These are phyloP conservation scores for Sparassis latifolia DNA, from an alignment of 1,284 basidiomycete genomes.

Conservation along the genomic window DNA sequence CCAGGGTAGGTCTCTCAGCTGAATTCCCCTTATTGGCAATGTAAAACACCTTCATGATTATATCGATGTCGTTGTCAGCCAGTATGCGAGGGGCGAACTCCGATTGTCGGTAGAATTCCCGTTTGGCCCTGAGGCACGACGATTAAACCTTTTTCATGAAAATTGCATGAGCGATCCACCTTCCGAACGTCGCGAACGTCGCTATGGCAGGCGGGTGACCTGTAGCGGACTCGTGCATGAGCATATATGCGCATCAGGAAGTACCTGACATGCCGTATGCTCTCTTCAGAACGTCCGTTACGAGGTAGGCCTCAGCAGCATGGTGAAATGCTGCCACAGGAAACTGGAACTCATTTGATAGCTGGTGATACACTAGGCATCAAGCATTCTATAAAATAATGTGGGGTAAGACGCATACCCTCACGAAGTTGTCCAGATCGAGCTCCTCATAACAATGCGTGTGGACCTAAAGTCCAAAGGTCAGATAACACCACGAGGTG, in stretches of 20 bases:
- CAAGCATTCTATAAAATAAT: background rate
- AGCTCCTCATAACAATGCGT: slow-evolving; percentile 55
- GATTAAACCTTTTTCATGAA: slow-evolving; percentile 15
- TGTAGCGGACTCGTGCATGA: slow-evolving; percentile 2
- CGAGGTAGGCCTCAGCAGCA: slow-evolving; percentile 81
- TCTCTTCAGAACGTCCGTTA: slow-evolving; percentile 74
- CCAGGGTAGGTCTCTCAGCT: no score
- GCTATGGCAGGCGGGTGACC: slow-evolving; percentile 64
- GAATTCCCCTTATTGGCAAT: background rate
- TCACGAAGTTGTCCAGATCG: slow-evolving; percentile 46
- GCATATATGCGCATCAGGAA: background rate
- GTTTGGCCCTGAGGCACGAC: slow-evolving; percentile 60
- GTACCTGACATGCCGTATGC: slow-evolving; percentile 38
- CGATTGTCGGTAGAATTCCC: slow-evolving; percentile 79
- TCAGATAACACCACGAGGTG: background rate
- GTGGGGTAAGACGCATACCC: slow-evolving; percentile 31
- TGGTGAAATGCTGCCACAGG: slow-evolving; percentile 82
- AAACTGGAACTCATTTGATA: slow-evolving; percentile 78
- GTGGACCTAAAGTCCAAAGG: slow-evolving; percentile 45
- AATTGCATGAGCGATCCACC: background rate
- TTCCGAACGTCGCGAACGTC: slow-evolving; percentile 51
- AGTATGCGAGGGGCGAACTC: slow-evolving; percentile 83
- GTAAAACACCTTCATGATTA: slow-evolving; percentile 68
- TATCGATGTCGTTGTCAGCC: slow-evolving; percentile 64
- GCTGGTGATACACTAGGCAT: slow-evolving; percentile 25